Evolutionary conservation across 257 asterid genomes (phyloP).

Genomic region (Ilex asprella): DNA sequence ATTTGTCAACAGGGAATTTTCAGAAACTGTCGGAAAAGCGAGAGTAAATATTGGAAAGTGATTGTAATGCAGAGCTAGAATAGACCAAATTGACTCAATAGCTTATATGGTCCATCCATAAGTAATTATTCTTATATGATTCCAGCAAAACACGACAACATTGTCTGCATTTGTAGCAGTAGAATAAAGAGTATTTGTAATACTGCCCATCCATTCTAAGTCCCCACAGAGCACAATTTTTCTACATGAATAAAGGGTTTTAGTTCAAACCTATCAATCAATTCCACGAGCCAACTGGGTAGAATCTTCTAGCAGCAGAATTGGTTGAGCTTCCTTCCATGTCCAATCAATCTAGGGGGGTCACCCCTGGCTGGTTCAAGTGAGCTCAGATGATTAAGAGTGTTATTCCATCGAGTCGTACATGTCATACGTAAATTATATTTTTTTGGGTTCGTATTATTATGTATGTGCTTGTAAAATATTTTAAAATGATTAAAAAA

Average conservation of each 20-base stretch:
- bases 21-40: too few relatives aligned
- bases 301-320: conserved; percentile 12
- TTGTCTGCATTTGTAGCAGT: background rate
- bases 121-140: background rate
- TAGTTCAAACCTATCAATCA: conserved; percentile 1
- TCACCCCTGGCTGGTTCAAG: background rate
- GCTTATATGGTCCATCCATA: background rate
- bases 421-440: background rate
- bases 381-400: background rate
- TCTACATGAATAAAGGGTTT: too few relatives aligned
- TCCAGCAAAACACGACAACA: too few relatives aligned
- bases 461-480: background rate
- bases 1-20: too few relatives aligned
- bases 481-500: background rate
- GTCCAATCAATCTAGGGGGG: background rate
- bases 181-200: conserved; percentile 3
- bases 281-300: conserved; percentile 13
- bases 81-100: too few relatives aligned
- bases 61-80: too few relatives aligned
- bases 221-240: conserved; percentile 6
- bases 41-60: too few relatives aligned
- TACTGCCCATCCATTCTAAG: conserved; percentile 3
- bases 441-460: background rate
- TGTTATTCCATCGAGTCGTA: background rate
- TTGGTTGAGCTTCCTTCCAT: conserved; percentile 20